Percentiles rank a stretch among this genome's conserved stretches.
Evolutionary conservation across 768 basidiomycete genomes (phyloP).

Genomic region (Dentipellis fragilis): DNA sequence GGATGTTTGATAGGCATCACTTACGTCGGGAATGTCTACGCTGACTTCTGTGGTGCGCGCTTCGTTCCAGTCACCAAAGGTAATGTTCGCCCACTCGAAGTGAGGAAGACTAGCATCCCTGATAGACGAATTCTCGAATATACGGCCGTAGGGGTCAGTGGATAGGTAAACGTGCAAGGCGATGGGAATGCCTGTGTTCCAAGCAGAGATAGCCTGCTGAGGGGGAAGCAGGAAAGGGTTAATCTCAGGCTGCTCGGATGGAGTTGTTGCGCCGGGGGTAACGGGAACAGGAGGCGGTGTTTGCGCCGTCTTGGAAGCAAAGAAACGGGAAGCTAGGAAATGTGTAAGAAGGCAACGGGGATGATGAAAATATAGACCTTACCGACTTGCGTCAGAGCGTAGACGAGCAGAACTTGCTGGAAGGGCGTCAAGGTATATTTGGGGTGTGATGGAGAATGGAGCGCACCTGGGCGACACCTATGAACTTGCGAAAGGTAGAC

Average conservation of each 20-base stretch:
- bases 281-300: slow-evolving; percentile 19
- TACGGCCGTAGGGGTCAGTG: slow-evolving; percentile 50
- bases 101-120: slow-evolving; percentile 46
- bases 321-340: slow-evolving; percentile 34
- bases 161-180: slow-evolving; percentile 71
- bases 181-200: slow-evolving; percentile 49
- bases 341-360: slow-evolving; percentile 2
- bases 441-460: not conserved
- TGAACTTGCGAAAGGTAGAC: slow-evolving; percentile 25
- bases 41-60: slow-evolving; percentile 41
- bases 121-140: slow-evolving; percentile 40
- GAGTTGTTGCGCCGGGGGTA: slow-evolving; percentile 13
- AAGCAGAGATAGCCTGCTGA: slow-evolving; percentile 41
- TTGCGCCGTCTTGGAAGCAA: slow-evolving; percentile 26
- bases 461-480: slow-evolving; percentile 34
- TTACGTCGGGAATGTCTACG: slow-evolving; percentile 60
- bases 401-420: slow-evolving; percentile 64
- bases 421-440: slow-evolving; percentile 3
- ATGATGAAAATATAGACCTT: slow-evolving; percentile 13
- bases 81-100: slow-evolving; percentile 71
- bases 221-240: slow-evolving; percentile 48
- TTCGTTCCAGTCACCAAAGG: slow-evolving; percentile 69
- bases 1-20: slow-evolving; percentile 7
- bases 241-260: slow-evolving; percentile 13
- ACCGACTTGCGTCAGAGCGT: slow-evolving; percentile 60